Base-by-base conservation (phyloP, 2,329 filamentous ascomycete species). In the Hypoxylon sp. region DNA sequence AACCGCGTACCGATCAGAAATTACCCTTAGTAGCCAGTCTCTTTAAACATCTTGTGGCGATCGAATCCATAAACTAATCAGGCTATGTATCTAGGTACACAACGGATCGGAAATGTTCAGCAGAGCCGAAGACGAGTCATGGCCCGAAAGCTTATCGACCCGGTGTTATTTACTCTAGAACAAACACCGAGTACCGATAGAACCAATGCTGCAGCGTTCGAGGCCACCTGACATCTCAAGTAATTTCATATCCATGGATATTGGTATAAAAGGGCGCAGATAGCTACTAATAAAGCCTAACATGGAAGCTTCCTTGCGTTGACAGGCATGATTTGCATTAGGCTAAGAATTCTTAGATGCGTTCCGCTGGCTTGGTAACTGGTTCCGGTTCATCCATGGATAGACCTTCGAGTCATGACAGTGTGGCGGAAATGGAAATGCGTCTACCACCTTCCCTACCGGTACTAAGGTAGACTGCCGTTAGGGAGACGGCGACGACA, bases 311-410 rank as follows among this genome's bases (percentile, higher is more conserved):
- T 51, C 55, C 55, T 50, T 44, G 39, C 50, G 19, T 52, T 67
- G 64, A 65, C 53, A 66, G 53, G 53, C 47, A 63, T 68, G 62
- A 63, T 64, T 69, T 62, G 62, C 64, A 66, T 68, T 44, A 68
- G 39, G 53, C 62, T 67, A 64, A 59, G 42, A 33, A 59, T 53
- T 44, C 39, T 60, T 61, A 59, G 55, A 57, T 63, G 57, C 60
- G 60, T 70, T 54, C 67, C 67, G 58, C 59, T 46, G 63, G 46
- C 50, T 66, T 69, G 67, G 65, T 71, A 70, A 64, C 46, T 50
- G 47, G 59, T 61, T 46, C 52, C 2, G 29, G 50, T 13, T 39
- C 37, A 26, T 57, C 35, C 39, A 19, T 17, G 39, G n/a, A 29
- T 44, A 50, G 37, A 11, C 42, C 31, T 35, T 65, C 67, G 70